phyloP scores from a whole-genome alignment of 75 land plant genomes.

The Pseudotsuga menziesii region DNA sequence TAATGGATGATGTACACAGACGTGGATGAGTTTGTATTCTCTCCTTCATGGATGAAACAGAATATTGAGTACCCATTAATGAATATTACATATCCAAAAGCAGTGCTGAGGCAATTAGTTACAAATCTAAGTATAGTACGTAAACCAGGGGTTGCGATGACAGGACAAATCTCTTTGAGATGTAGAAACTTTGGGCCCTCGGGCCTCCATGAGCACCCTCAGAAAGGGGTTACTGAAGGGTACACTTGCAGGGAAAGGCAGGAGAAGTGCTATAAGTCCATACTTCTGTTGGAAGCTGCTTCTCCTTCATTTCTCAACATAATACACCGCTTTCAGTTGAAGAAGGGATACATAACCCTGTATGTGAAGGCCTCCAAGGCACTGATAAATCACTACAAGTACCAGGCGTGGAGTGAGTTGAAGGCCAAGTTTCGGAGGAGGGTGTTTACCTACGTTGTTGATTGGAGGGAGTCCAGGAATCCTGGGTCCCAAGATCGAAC shows the following conservation, averaged over 20 bases:
- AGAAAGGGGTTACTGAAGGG: conserved; percentile 77
- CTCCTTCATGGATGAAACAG: conserved; percentile 26
- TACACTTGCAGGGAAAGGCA: conserved; percentile 57
- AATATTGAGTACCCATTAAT: conserved; percentile 12
- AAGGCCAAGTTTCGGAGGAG: conserved; percentile 64
- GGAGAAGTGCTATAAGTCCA: conserved; percentile 68
- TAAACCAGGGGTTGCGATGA: not conserved
- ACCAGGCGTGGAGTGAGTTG: conserved; percentile 89
- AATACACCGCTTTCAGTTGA: conserved; percentile 66
- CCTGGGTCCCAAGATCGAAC: conserved; percentile 56
- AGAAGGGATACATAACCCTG: conserved; percentile 21
- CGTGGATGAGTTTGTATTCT: conserved; percentile 75
- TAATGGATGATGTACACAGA: conserved; percentile 73
- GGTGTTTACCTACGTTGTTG: conserved; percentile 77
- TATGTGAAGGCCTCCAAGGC: conserved; percentile 13
- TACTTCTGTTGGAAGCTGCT: conserved; percentile 43
- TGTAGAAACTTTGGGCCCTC: conserved; percentile 83
- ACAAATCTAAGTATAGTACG: too few species aligned
- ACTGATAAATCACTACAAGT: conserved; percentile 86
- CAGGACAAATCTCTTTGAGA: conserved; percentile 44
- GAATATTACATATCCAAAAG: not conserved
- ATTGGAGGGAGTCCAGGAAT: conserved; percentile 60
- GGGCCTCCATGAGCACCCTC: conserved; percentile 35
- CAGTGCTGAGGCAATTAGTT: not conserved
- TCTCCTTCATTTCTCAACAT: conserved; percentile 39